These are phyloP conservation scores for Pyrenula massariospora DNA, from an alignment of 495 filamentous ascomycete species.

Conservation along the genomic window DNA sequence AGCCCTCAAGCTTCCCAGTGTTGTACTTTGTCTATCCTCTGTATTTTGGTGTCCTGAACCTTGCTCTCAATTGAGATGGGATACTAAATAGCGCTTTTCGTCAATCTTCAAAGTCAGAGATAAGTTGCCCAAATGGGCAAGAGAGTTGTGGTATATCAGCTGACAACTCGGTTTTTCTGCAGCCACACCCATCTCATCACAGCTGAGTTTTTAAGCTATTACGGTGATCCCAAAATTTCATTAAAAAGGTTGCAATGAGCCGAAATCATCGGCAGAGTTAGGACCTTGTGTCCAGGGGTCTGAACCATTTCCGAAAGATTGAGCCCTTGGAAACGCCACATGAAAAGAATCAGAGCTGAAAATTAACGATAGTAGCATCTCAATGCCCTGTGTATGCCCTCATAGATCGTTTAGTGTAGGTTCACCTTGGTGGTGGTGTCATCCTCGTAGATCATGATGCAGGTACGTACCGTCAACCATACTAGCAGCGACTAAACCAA, in stretches of 20 bases:
- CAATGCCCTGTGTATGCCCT: neutral
- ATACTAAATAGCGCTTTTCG: neutral
- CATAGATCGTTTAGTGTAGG: neutral
- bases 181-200: neutral
- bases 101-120: neutral
- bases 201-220: neutral
- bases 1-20: neutral
- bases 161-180: neutral
- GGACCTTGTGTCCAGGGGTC: neutral
- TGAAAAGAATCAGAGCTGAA: neutral
- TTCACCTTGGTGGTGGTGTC: neutral
- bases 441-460: neutral
- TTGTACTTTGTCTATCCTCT: neutral
- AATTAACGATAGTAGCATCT: neutral
- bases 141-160: neutral
- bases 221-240: neutral
- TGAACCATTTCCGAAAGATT: neutral
- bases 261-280: neutral
- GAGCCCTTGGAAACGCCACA: neutral
- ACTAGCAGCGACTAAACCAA: neutral
- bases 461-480: neutral
- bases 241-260: neutral
- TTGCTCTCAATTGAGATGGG: neutral
- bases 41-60: neutral
- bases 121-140: neutral